Percentiles rank a stretch among this genome's conserved stretches.
Evolutionary conservation across 1,139 yeast species (phyloP).

Genomic region (Yamadazyma diospyri): DNA sequence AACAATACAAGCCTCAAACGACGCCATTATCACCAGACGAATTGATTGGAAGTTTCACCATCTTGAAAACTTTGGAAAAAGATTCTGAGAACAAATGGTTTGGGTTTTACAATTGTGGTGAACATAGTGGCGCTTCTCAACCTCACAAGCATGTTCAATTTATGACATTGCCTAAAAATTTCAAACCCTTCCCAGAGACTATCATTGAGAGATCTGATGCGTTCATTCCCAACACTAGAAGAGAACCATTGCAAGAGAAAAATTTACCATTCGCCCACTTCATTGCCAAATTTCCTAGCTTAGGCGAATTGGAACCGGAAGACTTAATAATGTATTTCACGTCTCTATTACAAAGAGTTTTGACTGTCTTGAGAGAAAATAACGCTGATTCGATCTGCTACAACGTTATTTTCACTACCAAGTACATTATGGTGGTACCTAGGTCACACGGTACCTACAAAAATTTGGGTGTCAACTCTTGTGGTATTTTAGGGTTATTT

Average conservation of each 20-base stretch:
- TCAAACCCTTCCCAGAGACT: constrained; percentile 58
- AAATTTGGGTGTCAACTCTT: constrained; percentile 66
- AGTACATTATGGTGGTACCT: constrained; percentile 86
- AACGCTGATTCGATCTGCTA: constrained; percentile 53
- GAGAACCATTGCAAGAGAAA: constrained; percentile 59
- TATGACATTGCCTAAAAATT: constrained; percentile 60
- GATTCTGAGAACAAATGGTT: constrained; percentile 36
- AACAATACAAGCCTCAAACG: constrained; percentile 65
- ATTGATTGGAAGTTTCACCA: constrained; percentile 52
- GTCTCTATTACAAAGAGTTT: constrained; percentile 64
- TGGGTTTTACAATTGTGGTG: constrained; percentile 88
- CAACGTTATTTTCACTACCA: constrained; percentile 75
- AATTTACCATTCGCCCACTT: constrained; percentile 80
- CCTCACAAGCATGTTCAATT: constrained; percentile 91
- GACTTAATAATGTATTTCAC: constrained; percentile 62
- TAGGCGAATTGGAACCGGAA: constrained; percentile 45
- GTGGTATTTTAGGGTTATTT: constrained; percentile 77
- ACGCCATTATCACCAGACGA: constrained; percentile 70
- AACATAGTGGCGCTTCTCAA: constrained; percentile 86
- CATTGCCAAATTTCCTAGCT: constrained; percentile 65
- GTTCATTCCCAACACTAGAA: constrained; percentile 49
- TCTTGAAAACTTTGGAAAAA: constrained; percentile 33
- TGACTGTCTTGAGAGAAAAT: constrained; percentile 60
- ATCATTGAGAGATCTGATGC: constrained; percentile 46
- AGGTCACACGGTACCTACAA: constrained; percentile 46